A percentile compares a stretch with the other conserved stretches of the same genome.
Conservation (phyloP, 1,284 basidiomycete genomes). For the Trametes sp. region DNA sequence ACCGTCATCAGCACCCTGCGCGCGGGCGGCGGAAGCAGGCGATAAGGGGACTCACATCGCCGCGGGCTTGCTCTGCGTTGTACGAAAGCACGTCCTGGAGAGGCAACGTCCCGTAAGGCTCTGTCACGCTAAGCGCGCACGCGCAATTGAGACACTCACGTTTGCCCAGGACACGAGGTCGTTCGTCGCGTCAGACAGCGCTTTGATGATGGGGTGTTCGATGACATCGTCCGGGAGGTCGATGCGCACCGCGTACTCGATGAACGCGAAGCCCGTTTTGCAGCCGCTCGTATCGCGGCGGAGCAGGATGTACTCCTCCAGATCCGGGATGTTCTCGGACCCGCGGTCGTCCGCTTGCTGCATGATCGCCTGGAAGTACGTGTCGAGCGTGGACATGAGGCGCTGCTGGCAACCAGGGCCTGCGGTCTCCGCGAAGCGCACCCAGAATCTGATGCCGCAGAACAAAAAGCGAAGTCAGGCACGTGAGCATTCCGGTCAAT, state of each 20-base stretch:
- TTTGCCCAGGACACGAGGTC: conserved; percentile 54
- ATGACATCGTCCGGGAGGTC: conserved; percentile 52
- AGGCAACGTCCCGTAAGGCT: conserved; percentile 15
- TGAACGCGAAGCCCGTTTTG: conserved; percentile 49
- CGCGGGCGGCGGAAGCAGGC: not conserved
- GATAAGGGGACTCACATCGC: conserved; percentile 44
- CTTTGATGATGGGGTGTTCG: conserved; percentile 47
- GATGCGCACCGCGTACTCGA: conserved; percentile 44
- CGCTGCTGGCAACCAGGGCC: conserved; percentile 45
- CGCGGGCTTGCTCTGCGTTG: conserved; percentile 51
- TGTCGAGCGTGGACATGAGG: conserved; percentile 48
- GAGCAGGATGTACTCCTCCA: conserved; percentile 49
- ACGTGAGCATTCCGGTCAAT: conserved; percentile 12
- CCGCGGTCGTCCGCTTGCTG: conserved; percentile 51
- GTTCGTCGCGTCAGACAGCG: conserved; percentile 42
- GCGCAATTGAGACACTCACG: conserved; percentile 36
- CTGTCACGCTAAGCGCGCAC: conserved; percentile 4
- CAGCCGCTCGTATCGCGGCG: conserved; percentile 53
- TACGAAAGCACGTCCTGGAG: conserved; percentile 51
- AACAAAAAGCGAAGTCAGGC: conserved; percentile 13
- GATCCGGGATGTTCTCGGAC: conserved; percentile 40
- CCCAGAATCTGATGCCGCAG: conserved; percentile 47
- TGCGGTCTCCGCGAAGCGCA: conserved; percentile 42
- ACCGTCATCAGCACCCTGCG: conserved; percentile 6
- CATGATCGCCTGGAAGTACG: conserved; percentile 50